Percentiles rank a stretch among this genome's conserved stretches.
phyloP scores from a whole-genome alignment of 495 filamentous ascomycete species.

The Saxispiralis lemnorum region DNA sequence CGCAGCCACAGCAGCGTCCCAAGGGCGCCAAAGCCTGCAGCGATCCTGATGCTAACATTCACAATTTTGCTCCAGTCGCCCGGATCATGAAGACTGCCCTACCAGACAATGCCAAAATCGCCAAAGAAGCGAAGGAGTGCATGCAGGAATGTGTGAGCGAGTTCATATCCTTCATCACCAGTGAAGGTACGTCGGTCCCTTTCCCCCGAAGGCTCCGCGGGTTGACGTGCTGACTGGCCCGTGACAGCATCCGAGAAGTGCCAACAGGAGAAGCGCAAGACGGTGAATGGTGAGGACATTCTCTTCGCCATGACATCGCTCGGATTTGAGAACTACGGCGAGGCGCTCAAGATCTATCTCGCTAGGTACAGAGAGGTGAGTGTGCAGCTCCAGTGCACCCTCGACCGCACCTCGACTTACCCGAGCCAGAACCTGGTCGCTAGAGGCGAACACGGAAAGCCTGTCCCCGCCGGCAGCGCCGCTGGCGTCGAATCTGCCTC shows the following conservation, averaged over 20 bases:
- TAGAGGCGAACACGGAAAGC: constrained; percentile 20
- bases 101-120: constrained; percentile 97
- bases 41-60: constrained; percentile 68
- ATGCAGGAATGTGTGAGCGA: constrained; percentile 99
- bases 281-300: constrained; percentile 96
- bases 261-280: constrained; percentile 97
- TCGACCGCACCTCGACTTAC: constrained; percentile 9
- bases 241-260: constrained; percentile 87
- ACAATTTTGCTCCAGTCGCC: constrained; percentile 80
- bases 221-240: not conserved
- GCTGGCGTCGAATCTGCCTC: constrained; percentile 14
- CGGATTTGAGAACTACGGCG: constrained; percentile 96
- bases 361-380: constrained; percentile 95
- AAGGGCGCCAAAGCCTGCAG: constrained; percentile 11
- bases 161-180: constrained; percentile 99
- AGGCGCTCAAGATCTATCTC: constrained; percentile 94
- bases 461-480: constrained; percentile 12
- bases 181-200: constrained; percentile 53
- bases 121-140: constrained; percentile 97
- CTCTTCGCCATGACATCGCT: constrained; percentile 97
- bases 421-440: constrained; percentile 24
- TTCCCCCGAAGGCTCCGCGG: not conserved
- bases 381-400: constrained; percentile 8
- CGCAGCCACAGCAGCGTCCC: constrained; percentile 11
- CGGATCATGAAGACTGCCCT: constrained; percentile 97